Conservation (phyloP, 2,329 filamentous ascomycete species). For the Diaporthe sp. region DNA sequence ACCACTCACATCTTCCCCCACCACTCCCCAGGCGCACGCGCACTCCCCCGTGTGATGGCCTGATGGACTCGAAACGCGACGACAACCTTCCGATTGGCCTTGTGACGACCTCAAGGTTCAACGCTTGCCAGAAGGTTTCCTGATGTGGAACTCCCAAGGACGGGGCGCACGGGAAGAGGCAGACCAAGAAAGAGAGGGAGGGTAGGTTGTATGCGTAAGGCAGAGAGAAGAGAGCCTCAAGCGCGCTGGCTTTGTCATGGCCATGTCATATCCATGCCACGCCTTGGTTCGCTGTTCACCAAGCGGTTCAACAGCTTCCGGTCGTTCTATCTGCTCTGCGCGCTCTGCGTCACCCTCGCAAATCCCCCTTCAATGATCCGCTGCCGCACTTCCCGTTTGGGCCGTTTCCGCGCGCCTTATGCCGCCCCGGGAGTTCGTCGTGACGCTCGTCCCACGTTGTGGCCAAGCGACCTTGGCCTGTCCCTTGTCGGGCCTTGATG, state of each 20-base stretch:
- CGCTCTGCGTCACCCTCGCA: neutral
- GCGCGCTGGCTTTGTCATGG: neutral
- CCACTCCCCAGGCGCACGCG: conserved; percentile 18
- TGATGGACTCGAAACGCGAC: conserved; percentile 26
- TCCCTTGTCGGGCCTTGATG: conserved; percentile 17
- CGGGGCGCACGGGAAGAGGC: neutral
- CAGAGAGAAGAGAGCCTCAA: conserved; percentile 9
- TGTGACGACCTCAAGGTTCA: neutral
- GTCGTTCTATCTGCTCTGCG: neutral
- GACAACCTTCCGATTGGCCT: conserved; percentile 22
- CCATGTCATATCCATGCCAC: neutral
- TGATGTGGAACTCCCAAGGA: conserved; percentile 16
- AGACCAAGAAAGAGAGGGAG: conserved; percentile 1
- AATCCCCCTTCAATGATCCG: conserved; percentile 6
- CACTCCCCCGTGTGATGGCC: conserved; percentile 11
- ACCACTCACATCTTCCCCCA: neutral
- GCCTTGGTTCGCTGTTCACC: neutral
- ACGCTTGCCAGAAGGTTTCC: conserved; percentile 6
- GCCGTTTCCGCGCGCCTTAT: conserved; percentile 25
- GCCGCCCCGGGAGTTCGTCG: conserved; percentile 18
- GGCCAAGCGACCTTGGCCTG: conserved; percentile 4
- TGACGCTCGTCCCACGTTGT: conserved; percentile 12
- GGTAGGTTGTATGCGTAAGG: conserved; percentile 2
- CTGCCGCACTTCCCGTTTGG: conserved; percentile 18
- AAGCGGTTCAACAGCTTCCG: conserved; percentile 7